A percentile compares a stretch with the other conserved stretches of the same genome.
Evolutionary conservation across 2,329 filamentous ascomycete species (phyloP).

Genomic region (Colletotrichum filicis): DNA sequence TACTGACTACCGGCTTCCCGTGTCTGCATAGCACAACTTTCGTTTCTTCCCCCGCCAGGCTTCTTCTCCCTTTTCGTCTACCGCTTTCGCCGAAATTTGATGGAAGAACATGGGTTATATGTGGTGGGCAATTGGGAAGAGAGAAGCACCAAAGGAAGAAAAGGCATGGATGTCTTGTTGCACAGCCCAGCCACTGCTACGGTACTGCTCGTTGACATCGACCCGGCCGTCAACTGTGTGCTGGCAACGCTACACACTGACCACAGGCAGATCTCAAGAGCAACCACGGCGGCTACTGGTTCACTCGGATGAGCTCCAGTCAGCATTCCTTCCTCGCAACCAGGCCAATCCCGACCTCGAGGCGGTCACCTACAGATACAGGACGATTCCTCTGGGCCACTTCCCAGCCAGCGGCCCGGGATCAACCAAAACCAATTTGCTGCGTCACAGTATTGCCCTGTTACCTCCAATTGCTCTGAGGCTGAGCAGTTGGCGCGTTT

Average conservation of each 20-base stretch:
- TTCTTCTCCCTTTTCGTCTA: slow-evolving; percentile 17
- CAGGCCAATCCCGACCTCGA: slow-evolving; percentile 23
- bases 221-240: slow-evolving; percentile 7
- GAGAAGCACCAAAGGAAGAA: slow-evolving; percentile 2
- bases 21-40: slow-evolving; percentile 22
- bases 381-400: background rate
- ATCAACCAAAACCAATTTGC: slow-evolving; percentile 20
- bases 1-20: slow-evolving; percentile 17
- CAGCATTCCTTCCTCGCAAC: slow-evolving; percentile 16
- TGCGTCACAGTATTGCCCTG: slow-evolving; percentile 14
- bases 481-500: slow-evolving; percentile 27
- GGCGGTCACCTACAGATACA: background rate
- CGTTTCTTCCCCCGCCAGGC: background rate
- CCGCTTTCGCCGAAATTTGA: background rate
- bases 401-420: slow-evolving; percentile 1
- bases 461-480: slow-evolving; percentile 7
- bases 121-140: background rate
- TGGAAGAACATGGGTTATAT: background rate
- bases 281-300: slow-evolving; percentile 5
- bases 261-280: slow-evolving; percentile 8
- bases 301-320: slow-evolving; percentile 11
- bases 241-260: slow-evolving; percentile 19
- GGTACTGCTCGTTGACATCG: slow-evolving; percentile 9
- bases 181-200: slow-evolving; percentile 25
- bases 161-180: slow-evolving; percentile 8